Evolutionary conservation across 306 rosid species (phyloP).

Genomic region (Lupinus albus): DNA sequence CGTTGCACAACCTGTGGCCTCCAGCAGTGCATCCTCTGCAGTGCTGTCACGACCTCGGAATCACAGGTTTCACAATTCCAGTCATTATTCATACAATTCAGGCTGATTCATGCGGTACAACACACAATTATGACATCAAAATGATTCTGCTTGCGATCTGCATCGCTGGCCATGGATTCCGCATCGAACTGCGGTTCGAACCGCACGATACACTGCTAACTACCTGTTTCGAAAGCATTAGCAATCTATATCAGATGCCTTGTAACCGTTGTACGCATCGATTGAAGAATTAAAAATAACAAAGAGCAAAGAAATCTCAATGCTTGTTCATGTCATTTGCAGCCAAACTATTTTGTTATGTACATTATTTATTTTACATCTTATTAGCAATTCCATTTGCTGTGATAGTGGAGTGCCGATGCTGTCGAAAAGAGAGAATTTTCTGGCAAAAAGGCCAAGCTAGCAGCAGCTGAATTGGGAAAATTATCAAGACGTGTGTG

Average conservation of each 20-base stretch:
- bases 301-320: slow-evolving; percentile 3
- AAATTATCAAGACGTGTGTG: slow-evolving; percentile 79
- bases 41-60: too few relatives aligned
- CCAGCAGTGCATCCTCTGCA: too few relatives aligned
- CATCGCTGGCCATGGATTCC: too few relatives aligned
- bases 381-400: slow-evolving; percentile 39
- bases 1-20: too few relatives aligned
- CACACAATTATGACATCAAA: too few relatives aligned
- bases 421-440: slow-evolving; percentile 85
- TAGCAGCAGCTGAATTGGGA: slow-evolving; percentile 94
- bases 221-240: slow-evolving; percentile 17
- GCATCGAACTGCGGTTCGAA: too few relatives aligned
- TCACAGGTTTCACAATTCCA: too few relatives aligned
- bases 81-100: too few relatives aligned
- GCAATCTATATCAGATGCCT: slow-evolving; percentile 17
- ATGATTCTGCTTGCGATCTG: too few relatives aligned
- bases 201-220: too few relatives aligned
- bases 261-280: neutral
- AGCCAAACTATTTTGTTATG: slow-evolving; percentile 26
- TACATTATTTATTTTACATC: neutral
- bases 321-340: slow-evolving; percentile 16
- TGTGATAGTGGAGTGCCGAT: slow-evolving; percentile 80
- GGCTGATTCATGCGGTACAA: too few relatives aligned
- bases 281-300: slow-evolving; percentile 15
- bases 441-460: slow-evolving; percentile 90